phyloP scores from a whole-genome alignment of 2,329 filamentous ascomycete genomes.

The Colletotrichum melonis region DNA sequence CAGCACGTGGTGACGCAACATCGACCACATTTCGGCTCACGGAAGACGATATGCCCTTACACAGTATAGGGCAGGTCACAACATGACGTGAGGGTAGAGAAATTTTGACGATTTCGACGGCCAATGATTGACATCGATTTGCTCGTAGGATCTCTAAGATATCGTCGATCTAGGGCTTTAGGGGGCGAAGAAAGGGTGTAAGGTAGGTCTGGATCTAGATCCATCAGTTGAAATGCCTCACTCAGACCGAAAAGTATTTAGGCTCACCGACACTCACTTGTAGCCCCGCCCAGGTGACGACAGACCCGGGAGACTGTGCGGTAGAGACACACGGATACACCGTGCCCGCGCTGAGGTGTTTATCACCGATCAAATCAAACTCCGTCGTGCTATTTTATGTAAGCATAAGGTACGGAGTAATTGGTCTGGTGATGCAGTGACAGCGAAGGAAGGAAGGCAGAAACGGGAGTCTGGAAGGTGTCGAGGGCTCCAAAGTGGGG shows the following conservation, averaged over 20 bases:
- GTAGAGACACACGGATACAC: no score
- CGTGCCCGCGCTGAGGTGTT: not conserved
- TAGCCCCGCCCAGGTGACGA: not conserved
- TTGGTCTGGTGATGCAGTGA: not conserved
- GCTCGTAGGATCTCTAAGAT: no score
- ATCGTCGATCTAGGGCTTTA: no score
- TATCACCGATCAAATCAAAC: not conserved
- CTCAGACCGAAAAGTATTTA: constrained; percentile 8
- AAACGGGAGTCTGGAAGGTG: constrained; percentile 5
- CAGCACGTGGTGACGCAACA: constrained; percentile 22
- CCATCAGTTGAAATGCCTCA: not conserved
- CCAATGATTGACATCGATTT: not conserved
- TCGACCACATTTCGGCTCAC: constrained; percentile 15
- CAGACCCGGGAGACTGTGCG: not conserved
- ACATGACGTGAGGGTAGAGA: not conserved
- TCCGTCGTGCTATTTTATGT: not conserved
- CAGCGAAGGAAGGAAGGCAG: not conserved
- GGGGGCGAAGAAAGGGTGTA: no score
- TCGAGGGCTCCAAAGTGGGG: constrained; percentile 18
- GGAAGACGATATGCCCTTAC: not conserved
- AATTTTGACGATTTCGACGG: no score
- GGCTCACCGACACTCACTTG: not conserved
- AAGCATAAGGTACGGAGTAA: not conserved
- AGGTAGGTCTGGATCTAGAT: no score
- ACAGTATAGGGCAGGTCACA: not conserved